Conservation (phyloP, 176 grass and related monocot genomes). For the Cymbopogon citratus region DNA sequence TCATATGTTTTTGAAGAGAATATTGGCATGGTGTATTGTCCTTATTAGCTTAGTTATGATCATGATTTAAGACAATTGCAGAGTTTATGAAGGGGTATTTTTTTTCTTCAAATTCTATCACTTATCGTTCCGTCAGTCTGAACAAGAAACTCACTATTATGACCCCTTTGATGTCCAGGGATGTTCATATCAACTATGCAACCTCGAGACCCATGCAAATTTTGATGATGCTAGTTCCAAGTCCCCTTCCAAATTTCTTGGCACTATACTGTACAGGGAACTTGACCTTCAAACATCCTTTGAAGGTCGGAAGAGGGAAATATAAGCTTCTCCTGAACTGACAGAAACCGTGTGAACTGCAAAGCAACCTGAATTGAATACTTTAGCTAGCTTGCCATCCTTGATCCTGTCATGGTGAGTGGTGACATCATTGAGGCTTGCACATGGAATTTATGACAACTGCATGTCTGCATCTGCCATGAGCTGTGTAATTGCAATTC, state of each 20-base stretch:
- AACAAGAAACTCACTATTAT: background rate
- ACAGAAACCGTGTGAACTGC: slow-evolving; percentile 21
- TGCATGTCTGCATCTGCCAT: background rate
- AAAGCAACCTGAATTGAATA: slow-evolving; percentile 16
- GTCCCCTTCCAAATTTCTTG: background rate
- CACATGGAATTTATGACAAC: slow-evolving; percentile 23
- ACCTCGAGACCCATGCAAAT: background rate
- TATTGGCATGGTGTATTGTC: background rate
- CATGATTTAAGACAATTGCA: background rate
- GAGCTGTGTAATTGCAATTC: slow-evolving; percentile 34
- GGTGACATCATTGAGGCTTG: slow-evolving; percentile 11
- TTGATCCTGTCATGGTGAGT: slow-evolving; percentile 27
- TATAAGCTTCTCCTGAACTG: slow-evolving; percentile 24
- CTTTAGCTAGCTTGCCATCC: slow-evolving; percentile 9
- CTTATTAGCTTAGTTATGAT: background rate
- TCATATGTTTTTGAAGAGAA: background rate
- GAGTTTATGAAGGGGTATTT: background rate
- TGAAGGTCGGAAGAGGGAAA: slow-evolving; percentile 9
- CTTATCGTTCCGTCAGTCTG: background rate
- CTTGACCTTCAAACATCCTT: slow-evolving; percentile 19
- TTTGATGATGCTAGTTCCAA: slow-evolving; percentile 29
- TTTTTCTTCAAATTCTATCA: background rate
- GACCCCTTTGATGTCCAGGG: slow-evolving; percentile 33
- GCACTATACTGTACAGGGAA: background rate
- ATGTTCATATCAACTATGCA: slow-evolving; percentile 20